Conservation (phyloP, 805 yeast species). For the Starmerella stigmatis region DNA sequence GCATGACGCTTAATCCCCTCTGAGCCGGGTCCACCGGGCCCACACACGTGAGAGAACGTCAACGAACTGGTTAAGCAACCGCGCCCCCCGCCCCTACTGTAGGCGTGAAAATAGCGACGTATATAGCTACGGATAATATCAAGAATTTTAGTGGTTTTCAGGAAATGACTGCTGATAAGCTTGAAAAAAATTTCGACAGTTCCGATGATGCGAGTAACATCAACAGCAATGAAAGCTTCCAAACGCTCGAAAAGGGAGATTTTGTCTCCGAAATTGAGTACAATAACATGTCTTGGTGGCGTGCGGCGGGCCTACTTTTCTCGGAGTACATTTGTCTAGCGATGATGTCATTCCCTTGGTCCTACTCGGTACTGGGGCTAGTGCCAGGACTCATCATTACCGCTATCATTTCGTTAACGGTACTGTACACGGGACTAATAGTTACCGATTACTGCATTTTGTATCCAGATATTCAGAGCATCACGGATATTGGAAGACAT, state of each 20-base stretch:
- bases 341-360: conserved; percentile 58
- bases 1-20: too few species aligned
- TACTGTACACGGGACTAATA: conserved; percentile 46
- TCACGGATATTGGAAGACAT: conserved; percentile 51
- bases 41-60: too few species aligned
- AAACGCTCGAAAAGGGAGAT: neutral
- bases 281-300: conserved; percentile 47
- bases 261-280: conserved; percentile 34
- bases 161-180: too few species aligned
- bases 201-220: neutral
- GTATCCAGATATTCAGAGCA: conserved; percentile 42
- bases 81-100: too few species aligned
- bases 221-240: neutral
- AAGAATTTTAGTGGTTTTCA: too few species aligned
- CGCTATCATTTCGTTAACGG: conserved; percentile 40
- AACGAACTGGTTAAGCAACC: too few species aligned
- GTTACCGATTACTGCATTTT: conserved; percentile 46
- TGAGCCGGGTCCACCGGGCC: too few species aligned
- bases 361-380: conserved; percentile 48
- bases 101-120: too few species aligned
- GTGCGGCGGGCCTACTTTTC: conserved; percentile 48
- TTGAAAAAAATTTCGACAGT: too few species aligned
- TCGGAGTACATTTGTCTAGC: conserved; percentile 54
- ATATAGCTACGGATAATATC: too few species aligned
- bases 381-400: conserved; percentile 50